A percentile compares a stretch with the other conserved stretches of the same genome.
These are phyloP conservation scores for Candida dubliniensis DNA, from an alignment of 1,139 yeast genomes.

Conservation along the genomic window DNA sequence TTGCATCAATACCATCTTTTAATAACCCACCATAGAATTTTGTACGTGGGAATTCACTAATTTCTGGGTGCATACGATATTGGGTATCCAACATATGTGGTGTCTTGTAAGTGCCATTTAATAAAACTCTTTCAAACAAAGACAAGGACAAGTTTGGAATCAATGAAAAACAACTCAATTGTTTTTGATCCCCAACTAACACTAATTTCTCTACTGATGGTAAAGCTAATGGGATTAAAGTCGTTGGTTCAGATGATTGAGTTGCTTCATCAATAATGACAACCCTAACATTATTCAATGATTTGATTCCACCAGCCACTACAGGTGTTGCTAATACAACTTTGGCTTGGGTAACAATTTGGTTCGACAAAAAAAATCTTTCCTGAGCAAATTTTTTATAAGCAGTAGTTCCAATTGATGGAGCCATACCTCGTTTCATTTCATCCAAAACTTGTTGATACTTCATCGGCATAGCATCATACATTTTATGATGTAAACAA, in stretches of 20 bases:
- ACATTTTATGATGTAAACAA: slow-evolving; percentile 63
- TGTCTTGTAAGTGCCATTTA: slow-evolving; percentile 54
- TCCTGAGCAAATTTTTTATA: slow-evolving; percentile 52
- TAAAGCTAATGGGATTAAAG: slow-evolving; percentile 68
- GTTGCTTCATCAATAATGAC: slow-evolving; percentile 66
- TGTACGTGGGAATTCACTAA: slow-evolving; percentile 62
- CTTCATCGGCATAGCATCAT: slow-evolving; percentile 46
- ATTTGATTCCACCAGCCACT: slow-evolving; percentile 67
- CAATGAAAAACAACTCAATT: slow-evolving; percentile 65
- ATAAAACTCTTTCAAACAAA: slow-evolving; percentile 56
- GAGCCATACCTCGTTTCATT: slow-evolving; percentile 34
- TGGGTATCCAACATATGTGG: slow-evolving; percentile 73
- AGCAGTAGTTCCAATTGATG: slow-evolving; percentile 28
- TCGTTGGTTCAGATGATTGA: slow-evolving; percentile 70
- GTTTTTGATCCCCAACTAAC: slow-evolving; percentile 72
- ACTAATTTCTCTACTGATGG: slow-evolving; percentile 67
- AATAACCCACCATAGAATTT: slow-evolving; percentile 55
- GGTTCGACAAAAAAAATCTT: slow-evolving; percentile 27
- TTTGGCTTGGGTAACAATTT: slow-evolving; percentile 56
- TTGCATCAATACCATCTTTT: slow-evolving; percentile 59
- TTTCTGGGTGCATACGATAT: slow-evolving; percentile 71
- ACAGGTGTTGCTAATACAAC: slow-evolving; percentile 73
- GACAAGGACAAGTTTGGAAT: slow-evolving; percentile 61
- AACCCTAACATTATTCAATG: slow-evolving; percentile 57
- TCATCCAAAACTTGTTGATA: slow-evolving; percentile 44